Evolutionary conservation across 495 filamentous ascomycete genomes (phyloP), one percentile per base, ranked within the genome.

Genomic region (Thermochaetoides thermophila): DNA sequence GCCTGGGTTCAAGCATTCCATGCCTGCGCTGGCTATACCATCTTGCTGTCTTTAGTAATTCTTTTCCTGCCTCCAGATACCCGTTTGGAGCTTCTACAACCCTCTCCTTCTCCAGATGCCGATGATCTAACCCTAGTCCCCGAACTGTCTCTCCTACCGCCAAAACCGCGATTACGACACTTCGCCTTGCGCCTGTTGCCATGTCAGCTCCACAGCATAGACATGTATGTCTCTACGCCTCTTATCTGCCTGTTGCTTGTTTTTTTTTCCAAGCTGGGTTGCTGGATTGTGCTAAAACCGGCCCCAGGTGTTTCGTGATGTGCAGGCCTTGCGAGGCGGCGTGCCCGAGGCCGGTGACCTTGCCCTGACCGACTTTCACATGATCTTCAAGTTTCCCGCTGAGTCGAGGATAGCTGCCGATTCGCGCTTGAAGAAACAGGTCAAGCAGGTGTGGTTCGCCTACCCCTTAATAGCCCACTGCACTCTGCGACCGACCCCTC

Each of bases 401-500:
- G 41, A 49, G 13, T 53, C 52, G 10, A 31, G 33, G 22, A 35
- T 26, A 31, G n/a, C 44, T 17, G 17, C 43, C 42, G 45, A 57
- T 36, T 35, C 40, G 25, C 33, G 40, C 15, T 35, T 55, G 7
- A 71, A 66, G 44, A 68, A 74, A n/a, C 38, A 35, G 16, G 38
- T 37, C 12, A 75, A 71, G 50, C 80, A 92, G 50, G 67, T 79
- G 32, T 95, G 86, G 82, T 80, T 97, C 34, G 83, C 87, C 11
- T 97, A 91, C 51, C 86, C 84, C 18, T 82, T 95, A 46, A 84
- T 96, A 48, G 66, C 73, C 7, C 71, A 71, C 41, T 85, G 81
- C 48, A 73, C 68, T 13, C 66, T 83, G 27, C 67, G 79, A 31
- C 74, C 82, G 34, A 71, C 71, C 36, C 77, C 82, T 22, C 71